A percentile compares a stretch with the other conserved stretches of the same genome.
phyloP scores from a whole-genome alignment of 495 filamentous ascomycete species.

The Daldinia grandis region DNA sequence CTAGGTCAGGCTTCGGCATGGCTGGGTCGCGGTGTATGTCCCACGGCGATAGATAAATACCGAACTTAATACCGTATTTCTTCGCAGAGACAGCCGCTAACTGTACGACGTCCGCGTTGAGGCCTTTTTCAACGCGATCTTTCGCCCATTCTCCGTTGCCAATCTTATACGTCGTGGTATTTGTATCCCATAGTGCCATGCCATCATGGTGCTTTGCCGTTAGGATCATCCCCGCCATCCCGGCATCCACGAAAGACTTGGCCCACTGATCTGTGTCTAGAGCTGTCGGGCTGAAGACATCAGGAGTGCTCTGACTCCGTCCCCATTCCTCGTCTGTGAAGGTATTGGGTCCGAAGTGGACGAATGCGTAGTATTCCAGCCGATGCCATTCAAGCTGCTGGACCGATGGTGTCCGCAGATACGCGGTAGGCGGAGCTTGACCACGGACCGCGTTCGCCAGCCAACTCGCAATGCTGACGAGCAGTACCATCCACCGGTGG shows the following conservation, averaged over 20 bases:
- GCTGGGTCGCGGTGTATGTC: conserved; percentile 44
- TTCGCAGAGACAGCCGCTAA: conserved; percentile 41
- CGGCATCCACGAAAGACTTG: conserved; percentile 40
- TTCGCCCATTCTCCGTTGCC: conserved; percentile 38
- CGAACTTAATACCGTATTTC: conserved; percentile 43
- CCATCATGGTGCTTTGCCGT: conserved; percentile 45
- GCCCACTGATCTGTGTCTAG: conserved; percentile 46
- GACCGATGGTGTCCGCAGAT: conserved; percentile 30
- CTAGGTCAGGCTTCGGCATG: conserved; percentile 33
- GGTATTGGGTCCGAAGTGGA: conserved; percentile 44
- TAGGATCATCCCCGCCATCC: conserved; percentile 44
- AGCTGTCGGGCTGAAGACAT: conserved; percentile 37
- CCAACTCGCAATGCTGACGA: conserved; percentile 6
- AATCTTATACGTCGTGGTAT: conserved; percentile 42
- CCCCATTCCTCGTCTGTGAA: conserved; percentile 46
- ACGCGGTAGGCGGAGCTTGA: conserved; percentile 34
- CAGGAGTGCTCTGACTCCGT: conserved; percentile 35
- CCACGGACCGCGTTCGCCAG: conserved; percentile 1
- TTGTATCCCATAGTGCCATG: conserved; percentile 43
- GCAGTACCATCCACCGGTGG: conserved; percentile 5
- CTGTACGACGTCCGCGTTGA: conserved; percentile 39
- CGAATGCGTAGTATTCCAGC: conserved; percentile 43
- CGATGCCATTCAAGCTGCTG: conserved; percentile 41
- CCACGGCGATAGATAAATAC: conserved; percentile 44
- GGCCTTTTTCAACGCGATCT: conserved; percentile 23